These are phyloP conservation scores for Setaria viridis DNA, from an alignment of 202 grass and related monocot species.

Conservation along the genomic window DNA sequence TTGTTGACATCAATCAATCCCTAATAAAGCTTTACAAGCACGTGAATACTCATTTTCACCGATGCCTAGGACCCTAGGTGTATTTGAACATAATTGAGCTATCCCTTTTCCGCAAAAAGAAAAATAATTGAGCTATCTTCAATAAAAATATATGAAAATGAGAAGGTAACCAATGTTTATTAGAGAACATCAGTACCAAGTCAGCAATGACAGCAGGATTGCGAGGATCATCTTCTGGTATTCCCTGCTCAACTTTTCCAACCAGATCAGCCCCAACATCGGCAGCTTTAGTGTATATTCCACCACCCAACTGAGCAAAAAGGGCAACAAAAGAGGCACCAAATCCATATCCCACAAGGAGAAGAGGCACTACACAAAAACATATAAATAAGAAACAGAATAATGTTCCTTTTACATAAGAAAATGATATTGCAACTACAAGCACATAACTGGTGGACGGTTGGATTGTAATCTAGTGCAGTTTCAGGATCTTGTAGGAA, in stretches of 20 bases:
- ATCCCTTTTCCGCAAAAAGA: neutral
- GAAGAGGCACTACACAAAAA: constrained; percentile 89
- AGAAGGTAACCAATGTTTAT: neutral
- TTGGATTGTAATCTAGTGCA: neutral
- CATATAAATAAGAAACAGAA: constrained; percentile 35
- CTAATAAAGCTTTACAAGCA: constrained; percentile 28
- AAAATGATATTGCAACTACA: constrained; percentile 29
- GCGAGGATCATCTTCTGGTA: constrained; percentile 97
- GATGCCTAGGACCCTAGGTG: neutral
- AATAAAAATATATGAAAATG: constrained; percentile 5
- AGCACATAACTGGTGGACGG: neutral
- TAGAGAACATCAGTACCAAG: constrained; percentile 67
- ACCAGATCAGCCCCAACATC: constrained; percentile 99
- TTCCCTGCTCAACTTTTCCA: constrained; percentile 98
- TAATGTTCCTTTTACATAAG: constrained; percentile 1
- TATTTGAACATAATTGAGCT: constrained; percentile 25
- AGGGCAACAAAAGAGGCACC: constrained; percentile 99
- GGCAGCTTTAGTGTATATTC: constrained; percentile 97
- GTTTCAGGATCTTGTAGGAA: neutral
- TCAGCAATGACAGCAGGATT: constrained; percentile 99
- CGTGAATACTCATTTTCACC: neutral
- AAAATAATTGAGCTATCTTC: constrained; percentile 10
- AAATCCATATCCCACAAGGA: constrained; percentile 98
- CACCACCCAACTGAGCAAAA: constrained; percentile 97
- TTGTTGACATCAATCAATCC: neutral